These are phyloP conservation scores for Jimgerdemannia flammicorona DNA, from an alignment of 192 early-diverging fungal species.

Conservation along the genomic window DNA sequence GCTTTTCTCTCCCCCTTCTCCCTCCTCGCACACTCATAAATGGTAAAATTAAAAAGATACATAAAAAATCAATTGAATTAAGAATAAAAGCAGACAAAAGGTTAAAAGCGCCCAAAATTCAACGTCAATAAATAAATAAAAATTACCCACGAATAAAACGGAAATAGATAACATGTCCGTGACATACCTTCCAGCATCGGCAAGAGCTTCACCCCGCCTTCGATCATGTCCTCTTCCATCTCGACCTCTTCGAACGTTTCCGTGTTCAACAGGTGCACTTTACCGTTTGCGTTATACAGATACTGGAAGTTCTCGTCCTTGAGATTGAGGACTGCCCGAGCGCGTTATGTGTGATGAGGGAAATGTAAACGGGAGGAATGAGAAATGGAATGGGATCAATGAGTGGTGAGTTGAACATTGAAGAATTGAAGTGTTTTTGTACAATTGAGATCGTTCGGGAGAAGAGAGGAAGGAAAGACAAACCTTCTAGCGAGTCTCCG, in stretches of 20 bases:
- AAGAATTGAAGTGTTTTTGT: background rate
- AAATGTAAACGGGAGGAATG: too few relatives aligned
- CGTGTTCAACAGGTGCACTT: conserved; percentile 65
- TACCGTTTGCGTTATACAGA: conserved; percentile 62
- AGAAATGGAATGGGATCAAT: too few relatives aligned
- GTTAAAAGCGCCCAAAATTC: too few relatives aligned
- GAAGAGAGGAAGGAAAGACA: background rate
- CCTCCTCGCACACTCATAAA: too few relatives aligned
- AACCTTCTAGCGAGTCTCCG: conserved; percentile 60
- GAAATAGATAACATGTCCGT: too few relatives aligned
- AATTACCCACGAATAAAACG: too few relatives aligned
- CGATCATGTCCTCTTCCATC: conserved; percentile 48
- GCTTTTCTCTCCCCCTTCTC: too few relatives aligned
- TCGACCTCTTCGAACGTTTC: conserved; percentile 70
- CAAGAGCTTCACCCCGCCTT: conserved; percentile 44
- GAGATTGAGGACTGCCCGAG: conserved; percentile 54
- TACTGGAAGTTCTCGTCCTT: conserved; percentile 64
- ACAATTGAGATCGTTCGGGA: background rate
- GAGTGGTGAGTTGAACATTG: background rate
- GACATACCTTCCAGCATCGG: conserved; percentile 18
- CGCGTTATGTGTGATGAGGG: too few relatives aligned
- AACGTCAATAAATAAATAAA: too few relatives aligned
- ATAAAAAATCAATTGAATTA: too few relatives aligned
- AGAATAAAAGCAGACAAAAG: conserved; percentile 5
- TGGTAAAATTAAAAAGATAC: too few relatives aligned